Evolutionary conservation across 257 asterid genomes (phyloP).

Genomic region (Ligustrum vulgare): DNA sequence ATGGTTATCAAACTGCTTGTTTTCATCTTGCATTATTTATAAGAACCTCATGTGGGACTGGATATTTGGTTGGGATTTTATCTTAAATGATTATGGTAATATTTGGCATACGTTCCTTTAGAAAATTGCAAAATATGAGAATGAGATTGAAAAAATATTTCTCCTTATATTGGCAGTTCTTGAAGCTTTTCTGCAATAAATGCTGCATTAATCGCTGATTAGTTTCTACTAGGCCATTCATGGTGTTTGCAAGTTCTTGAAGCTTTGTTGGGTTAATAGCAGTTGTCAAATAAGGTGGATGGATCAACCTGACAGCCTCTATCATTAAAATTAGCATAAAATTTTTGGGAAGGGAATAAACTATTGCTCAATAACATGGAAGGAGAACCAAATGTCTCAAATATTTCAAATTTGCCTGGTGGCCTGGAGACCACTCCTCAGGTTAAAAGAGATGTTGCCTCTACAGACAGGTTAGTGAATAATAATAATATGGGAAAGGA

Average conservation of each 20-base stretch:
- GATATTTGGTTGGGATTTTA: neutral
- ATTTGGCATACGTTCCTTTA: neutral
- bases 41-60: neutral
- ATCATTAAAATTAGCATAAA: constrained; percentile 39
- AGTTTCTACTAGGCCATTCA: neutral
- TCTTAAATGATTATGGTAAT: neutral
- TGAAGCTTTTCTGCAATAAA: constrained; percentile 14
- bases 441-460: constrained; percentile 23
- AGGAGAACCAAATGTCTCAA: constrained; percentile 30
- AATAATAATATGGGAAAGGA: constrained; percentile 37
- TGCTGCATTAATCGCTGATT: neutral
- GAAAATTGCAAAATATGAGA: neutral
- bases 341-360: constrained; percentile 28
- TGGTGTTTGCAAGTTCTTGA: neutral
- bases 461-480: constrained; percentile 39
- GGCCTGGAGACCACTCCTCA: constrained; percentile 28
- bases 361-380: constrained; percentile 28
- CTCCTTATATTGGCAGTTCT: constrained; percentile 18
- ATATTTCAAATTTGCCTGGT: constrained; percentile 27
- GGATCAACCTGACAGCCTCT: constrained; percentile 33
- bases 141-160: neutral
- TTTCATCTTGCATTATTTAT: neutral
- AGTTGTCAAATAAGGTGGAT: constrained; percentile 22
- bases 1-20: neutral
- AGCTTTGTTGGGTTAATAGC: neutral